A percentile compares a stretch with the other conserved stretches of the same genome.
Evolutionary conservation across 2,329 filamentous ascomycete genomes (phyloP).

Genomic region (Fusarium sp.): DNA sequence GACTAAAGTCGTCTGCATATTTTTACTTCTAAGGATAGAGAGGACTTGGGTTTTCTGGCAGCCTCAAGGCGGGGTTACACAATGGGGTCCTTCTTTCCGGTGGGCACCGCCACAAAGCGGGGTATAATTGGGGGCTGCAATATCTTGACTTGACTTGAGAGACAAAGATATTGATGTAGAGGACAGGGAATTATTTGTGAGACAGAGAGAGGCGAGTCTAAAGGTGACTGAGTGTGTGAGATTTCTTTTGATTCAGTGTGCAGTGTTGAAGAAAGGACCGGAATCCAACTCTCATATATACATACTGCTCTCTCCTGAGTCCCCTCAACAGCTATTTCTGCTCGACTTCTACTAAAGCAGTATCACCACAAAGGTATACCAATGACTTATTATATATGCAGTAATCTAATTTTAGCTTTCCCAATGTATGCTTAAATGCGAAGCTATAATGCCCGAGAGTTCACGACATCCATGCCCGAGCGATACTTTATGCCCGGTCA

Average conservation of each 20-base stretch:
- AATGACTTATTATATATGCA: background rate
- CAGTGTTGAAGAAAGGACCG: background rate
- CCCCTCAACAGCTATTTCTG: background rate
- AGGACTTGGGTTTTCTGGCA: background rate
- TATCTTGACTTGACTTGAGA: background rate
- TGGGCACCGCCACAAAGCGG: constrained; percentile 42
- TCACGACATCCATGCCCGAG: background rate
- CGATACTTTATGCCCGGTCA: background rate
- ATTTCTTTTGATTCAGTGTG: background rate
- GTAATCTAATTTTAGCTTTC: background rate
- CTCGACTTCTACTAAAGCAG: background rate
- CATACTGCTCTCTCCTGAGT: background rate
- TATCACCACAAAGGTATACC: background rate
- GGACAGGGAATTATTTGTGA: background rate
- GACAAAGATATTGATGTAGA: background rate
- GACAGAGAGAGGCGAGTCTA: fast-evolving
- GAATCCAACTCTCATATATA: background rate
- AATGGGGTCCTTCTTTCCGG: constrained; percentile 16
- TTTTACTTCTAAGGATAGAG: fast-evolving
- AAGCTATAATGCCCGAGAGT: background rate
- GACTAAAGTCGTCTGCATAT: fast-evolving
- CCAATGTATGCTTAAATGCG: background rate
- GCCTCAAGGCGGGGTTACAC: constrained; percentile 17
- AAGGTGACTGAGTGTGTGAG: background rate
- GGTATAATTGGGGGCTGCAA: constrained; percentile 12